Conservation (phyloP, 1,284 basidiomycete species). For the Cryptococcus sp. region DNA sequence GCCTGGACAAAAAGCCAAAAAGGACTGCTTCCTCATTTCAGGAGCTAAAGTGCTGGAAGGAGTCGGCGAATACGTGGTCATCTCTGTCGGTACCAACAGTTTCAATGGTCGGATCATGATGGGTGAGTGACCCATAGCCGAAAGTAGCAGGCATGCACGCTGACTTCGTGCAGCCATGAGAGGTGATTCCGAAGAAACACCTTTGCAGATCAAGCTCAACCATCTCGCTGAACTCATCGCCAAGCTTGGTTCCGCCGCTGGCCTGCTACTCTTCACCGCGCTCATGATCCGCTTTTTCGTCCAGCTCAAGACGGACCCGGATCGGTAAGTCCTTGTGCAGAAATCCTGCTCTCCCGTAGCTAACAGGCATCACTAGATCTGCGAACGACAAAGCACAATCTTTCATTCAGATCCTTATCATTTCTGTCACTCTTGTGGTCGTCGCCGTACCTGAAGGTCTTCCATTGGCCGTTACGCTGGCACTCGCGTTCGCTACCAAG, state of each 20-base stretch:
- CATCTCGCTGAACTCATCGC: slow-evolving; percentile 90
- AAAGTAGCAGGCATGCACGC: not conserved
- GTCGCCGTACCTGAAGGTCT: slow-evolving; percentile 97
- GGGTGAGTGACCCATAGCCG: slow-evolving; percentile 61
- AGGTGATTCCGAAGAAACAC: slow-evolving; percentile 62
- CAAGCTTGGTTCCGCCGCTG: slow-evolving; percentile 80
- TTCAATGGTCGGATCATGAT: slow-evolving; percentile 98
- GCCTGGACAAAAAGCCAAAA: slow-evolving; percentile 60
- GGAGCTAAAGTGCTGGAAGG: slow-evolving; percentile 96
- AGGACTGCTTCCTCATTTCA: slow-evolving; percentile 89
- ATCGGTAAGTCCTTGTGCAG: slow-evolving; percentile 50
- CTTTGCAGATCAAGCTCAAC: slow-evolving; percentile 93
- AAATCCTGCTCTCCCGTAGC: not conserved
- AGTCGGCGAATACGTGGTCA: slow-evolving; percentile 87
- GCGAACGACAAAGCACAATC: slow-evolving; percentile 82
- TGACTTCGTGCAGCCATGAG: slow-evolving; percentile 37
- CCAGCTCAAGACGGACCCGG: slow-evolving; percentile 67
- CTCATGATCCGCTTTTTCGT: slow-evolving; percentile 96
- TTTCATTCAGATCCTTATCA: slow-evolving; percentile 93
- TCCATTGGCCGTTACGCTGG: slow-evolving; percentile 93
- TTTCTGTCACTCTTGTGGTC: slow-evolving; percentile 91
- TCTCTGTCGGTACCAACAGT: slow-evolving; percentile 85
- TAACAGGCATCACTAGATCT: slow-evolving; percentile 55
- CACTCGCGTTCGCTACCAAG: slow-evolving; percentile 94
- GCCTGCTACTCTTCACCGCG: slow-evolving; percentile 76